A percentile compares a stretch with the other conserved stretches of the same genome.
phyloP scores from a whole-genome alignment of 805 yeast genomes.

The Ogataea methanolica region DNA sequence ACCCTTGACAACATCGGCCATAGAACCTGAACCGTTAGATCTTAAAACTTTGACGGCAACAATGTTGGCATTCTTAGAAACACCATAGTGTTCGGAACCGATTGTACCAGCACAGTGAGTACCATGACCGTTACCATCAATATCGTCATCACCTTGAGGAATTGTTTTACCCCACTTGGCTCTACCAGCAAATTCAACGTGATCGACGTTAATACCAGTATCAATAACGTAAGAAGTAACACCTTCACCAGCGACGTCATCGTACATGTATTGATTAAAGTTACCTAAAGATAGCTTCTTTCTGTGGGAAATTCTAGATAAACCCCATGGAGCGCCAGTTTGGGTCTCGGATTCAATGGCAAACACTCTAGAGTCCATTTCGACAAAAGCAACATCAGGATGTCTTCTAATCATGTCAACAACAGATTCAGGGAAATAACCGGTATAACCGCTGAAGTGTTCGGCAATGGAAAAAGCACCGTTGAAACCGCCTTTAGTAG shows the following conservation, averaged over 20 bases:
- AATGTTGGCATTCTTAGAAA: constrained; percentile 72
- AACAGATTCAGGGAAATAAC: constrained; percentile 71
- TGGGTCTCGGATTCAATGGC: constrained; percentile 63
- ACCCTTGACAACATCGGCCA: constrained; percentile 82
- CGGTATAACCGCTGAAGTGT: constrained; percentile 73
- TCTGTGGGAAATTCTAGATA: constrained; percentile 85
- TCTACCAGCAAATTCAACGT: constrained; percentile 77
- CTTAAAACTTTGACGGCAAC: constrained; percentile 83
- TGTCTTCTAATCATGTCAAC: constrained; percentile 60
- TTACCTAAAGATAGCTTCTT: constrained; percentile 61
- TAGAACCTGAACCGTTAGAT: constrained; percentile 77
- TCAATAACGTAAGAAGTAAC: constrained; percentile 86
- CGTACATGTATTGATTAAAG: constrained; percentile 70
- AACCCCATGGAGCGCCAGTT: constrained; percentile 92
- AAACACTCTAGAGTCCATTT: constrained; percentile 67
- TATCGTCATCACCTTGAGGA: constrained; percentile 63
- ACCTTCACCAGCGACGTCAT: constrained; percentile 72
- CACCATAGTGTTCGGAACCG: constrained; percentile 75
- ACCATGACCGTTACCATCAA: constrained; percentile 92
- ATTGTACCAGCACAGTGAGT: constrained; percentile 97
- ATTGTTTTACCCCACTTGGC: constrained; percentile 84
- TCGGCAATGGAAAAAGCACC: constrained; percentile 59
- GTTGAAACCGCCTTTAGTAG: constrained; percentile 46
- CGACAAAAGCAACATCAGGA: constrained; percentile 57
- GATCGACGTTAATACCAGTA: constrained; percentile 77